These are phyloP conservation scores for Orbilia quercus DNA, from an alignment of 2,329 filamentous ascomycete genomes.

Conservation along the genomic window DNA sequence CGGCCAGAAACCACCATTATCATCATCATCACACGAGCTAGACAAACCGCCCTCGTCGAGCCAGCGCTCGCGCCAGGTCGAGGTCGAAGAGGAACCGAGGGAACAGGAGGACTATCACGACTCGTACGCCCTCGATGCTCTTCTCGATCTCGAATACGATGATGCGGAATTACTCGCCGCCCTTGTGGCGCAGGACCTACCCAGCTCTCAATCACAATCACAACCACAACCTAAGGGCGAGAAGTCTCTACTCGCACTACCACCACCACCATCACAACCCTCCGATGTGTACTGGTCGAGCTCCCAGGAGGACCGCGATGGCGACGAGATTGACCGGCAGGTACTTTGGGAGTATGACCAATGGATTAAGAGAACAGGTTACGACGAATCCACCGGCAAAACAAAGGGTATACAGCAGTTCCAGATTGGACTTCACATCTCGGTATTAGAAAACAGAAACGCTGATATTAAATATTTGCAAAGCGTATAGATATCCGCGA, in stretches of 20 bases:
- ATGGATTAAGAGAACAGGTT: constrained; percentile 33
- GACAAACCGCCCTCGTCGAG: not conserved
- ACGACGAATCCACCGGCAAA: constrained; percentile 15
- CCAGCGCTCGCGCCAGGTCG: constrained; percentile 3
- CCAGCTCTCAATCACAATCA: constrained; percentile 40
- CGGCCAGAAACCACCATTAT: not conserved
- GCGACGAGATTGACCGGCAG: constrained; percentile 41
- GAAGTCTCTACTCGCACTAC: no score
- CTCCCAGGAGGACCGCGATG: constrained; percentile 37
- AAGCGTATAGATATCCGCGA: constrained; percentile 56
- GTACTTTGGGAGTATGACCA: constrained; percentile 53
- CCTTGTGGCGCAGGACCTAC: constrained; percentile 38
- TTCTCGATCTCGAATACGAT: constrained; percentile 51
- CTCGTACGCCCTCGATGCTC: constrained; percentile 44
- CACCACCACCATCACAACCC: not conserved
- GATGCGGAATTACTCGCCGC: constrained; percentile 50
- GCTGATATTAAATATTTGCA: constrained; percentile 25
- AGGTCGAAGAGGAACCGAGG: constrained; percentile 16
- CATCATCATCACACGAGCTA: no score
- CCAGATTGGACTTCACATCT: not conserved
- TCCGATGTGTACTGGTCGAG: constrained; percentile 13
- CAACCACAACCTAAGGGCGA: constrained; percentile 7
- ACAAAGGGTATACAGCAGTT: constrained; percentile 27
- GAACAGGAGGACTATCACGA: constrained; percentile 54
- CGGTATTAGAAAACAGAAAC: not conserved